Base-by-base conservation (phyloP, 108 stramenopile genomes). In the Conticribra guillardii region DNA sequence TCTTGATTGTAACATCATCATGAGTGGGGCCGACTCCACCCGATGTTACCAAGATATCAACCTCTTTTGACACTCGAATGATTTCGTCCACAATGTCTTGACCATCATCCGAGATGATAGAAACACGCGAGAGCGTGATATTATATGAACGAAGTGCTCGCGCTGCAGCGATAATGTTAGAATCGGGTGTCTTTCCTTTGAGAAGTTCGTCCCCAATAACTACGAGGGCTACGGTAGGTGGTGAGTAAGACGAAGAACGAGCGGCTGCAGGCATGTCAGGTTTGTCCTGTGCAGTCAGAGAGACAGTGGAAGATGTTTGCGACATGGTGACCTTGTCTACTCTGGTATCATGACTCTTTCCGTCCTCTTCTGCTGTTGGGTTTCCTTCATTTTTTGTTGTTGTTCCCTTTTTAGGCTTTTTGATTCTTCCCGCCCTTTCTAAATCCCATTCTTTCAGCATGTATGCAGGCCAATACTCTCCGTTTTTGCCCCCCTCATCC, bases 11-110 rank as follows among this genome's bases (percentile, higher is more conserved):
- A 11, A 98, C 93, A 82, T 98, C 98, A 60, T 98, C 98, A 56
- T 98, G 98, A 2, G 98, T 98, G 0, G 97, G 96, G 14, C 98
- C 98, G 23, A 98, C 89, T 0, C 98, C 98, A n/a, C 98, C 98
- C 29, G 87, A 88, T 19, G 98, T 98, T 41, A 98, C 85, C 46
- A 98, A 86, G 1, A 94, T 84, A 70, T 98, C 98, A 3, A 86
- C 85, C 50, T 87, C 82, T 28, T 78, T 67, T 52, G 76, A 78
- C 48, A 91, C 37, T 16, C 91, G 76, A 26, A 63, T 67, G 33
- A 93, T 89, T 61, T 98, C 97, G 15, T 85, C 79, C 1, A 81
- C 81, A 69, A 97, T 96, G 18, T 84, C 91, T 30, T 84, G 85
- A 18, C 67, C 56, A 68, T 94, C 84, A 70, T 98, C 97, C 0